Conservation (phyloP, 495 filamentous ascomycete genomes). For the Xylaria longipes region DNA sequence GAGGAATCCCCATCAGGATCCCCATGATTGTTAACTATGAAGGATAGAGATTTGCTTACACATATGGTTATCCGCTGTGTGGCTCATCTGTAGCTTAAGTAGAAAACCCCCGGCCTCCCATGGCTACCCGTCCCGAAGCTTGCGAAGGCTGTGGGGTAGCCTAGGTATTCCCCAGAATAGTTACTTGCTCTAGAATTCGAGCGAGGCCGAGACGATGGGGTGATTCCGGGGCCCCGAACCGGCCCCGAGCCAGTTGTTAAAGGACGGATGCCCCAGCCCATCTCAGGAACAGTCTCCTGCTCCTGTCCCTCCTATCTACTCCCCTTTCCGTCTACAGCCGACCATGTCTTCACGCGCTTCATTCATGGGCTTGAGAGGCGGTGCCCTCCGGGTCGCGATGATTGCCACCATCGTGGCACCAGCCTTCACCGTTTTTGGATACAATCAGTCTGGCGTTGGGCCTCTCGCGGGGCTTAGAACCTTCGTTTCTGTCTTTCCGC, state of each 20-base stretch:
- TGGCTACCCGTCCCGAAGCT: no score
- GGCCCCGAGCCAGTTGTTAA: no score
- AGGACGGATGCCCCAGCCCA: neutral
- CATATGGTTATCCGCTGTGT: no score
- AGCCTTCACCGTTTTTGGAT: constrained; percentile 59
- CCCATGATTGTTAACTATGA: neutral
- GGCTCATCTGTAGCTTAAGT: no score
- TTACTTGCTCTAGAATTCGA: neutral
- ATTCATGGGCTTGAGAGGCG: constrained; percentile 32
- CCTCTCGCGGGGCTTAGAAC: constrained; percentile 48
- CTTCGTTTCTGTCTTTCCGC: constrained; percentile 56
- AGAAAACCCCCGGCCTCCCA: no score
- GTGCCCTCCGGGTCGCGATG: constrained; percentile 32
- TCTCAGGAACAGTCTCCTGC: neutral
- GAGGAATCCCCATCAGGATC: neutral
- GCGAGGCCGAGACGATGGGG: neutral
- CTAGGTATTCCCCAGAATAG: neutral
- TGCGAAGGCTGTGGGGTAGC: no score
- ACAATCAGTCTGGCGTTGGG: constrained; percentile 57
- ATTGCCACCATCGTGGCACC: constrained; percentile 45
- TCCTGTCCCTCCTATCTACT: neutral
- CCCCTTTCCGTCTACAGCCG: neutral
- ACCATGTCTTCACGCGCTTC: constrained; percentile 6
- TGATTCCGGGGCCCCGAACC: neutral
- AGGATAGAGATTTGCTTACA: neutral